Base-by-base conservation (phyloP, 108 stramenopile species). In the Pseudonitzschia delicatissima region DNA sequence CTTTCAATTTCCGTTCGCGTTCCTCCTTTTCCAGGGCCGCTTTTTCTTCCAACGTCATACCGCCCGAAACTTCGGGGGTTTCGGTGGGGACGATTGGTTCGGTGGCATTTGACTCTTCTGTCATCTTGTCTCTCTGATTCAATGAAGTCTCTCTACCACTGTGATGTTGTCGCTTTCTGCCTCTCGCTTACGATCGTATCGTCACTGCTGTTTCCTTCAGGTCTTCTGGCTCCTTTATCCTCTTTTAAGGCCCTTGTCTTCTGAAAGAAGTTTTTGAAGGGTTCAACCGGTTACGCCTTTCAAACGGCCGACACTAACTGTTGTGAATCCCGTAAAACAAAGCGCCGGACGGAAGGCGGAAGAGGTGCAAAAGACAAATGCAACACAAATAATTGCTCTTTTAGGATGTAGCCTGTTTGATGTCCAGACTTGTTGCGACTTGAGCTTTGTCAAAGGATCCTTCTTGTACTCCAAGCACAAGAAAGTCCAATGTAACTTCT, bases 1-100 rank as follows among this genome's bases (percentile, higher is more conserved):
- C 62, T 37, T 71, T 52, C 12, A 71, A 12, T 31, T 71, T 71
- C 42, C 70, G 62, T 45, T 71, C 63, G 2, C 62, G 51, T 57
- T 71, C 70, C 36, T 63, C 62, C 29, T 62, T 71, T 57, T 71
- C 62, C 42, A 53, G 26, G 53, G 40, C 55, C 52, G 63, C 26
- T 27, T 62, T 50, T 57, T 71, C 70, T 23, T 71, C 63, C 52
- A 71, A 39, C 2, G 70, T 55, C 26, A 71, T 32, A 15, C 70
- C 70, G n/a, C 57, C 69, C n/a, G 29, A 18, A 23, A 15, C 15
- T 42, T 15, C 15, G 29, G 21, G 21, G 28, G 26, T 53, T 25
- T 53, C n/a, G n/a, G n/a, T n/a, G n/a, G n/a, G n/a, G n/a, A n/a
- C n/a, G n/a, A n/a, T n/a, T n/a, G n/a, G n/a, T n/a, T n/a, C n/a